These are phyloP conservation scores for Apiotrichum brassicae DNA, from an alignment of 1,284 basidiomycete species.

Conservation along the genomic window DNA sequence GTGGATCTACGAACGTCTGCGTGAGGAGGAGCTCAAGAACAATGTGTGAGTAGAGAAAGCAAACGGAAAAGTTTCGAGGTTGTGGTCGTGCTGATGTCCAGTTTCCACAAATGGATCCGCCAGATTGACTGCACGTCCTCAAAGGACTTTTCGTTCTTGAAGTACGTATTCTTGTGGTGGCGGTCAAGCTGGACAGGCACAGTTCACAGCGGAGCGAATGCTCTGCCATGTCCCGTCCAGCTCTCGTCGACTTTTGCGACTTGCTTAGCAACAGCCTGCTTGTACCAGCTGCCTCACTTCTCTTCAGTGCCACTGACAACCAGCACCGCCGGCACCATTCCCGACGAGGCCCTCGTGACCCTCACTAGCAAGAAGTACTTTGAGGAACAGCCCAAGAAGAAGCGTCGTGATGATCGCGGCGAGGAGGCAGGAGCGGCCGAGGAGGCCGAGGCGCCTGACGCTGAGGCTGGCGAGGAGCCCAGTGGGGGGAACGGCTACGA, in stretches of 20 bases:
- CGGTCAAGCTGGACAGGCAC: conserved; percentile 1
- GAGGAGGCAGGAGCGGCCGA: conserved; percentile 49
- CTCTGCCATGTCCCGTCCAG: too few relatives aligned
- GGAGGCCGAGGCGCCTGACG: conserved; percentile 52
- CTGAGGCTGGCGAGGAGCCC: too few relatives aligned
- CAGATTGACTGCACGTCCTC: conserved; percentile 35
- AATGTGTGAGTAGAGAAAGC: conserved; percentile 58
- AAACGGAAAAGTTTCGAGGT: neutral
- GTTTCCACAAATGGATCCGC: conserved; percentile 43
- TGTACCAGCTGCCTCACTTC: neutral
- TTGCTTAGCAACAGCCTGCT: neutral
- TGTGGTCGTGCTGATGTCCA: conserved; percentile 4
- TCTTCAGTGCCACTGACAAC: too few relatives aligned
- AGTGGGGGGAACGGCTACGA: conserved; percentile 52
- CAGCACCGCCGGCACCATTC: conserved; percentile 68
- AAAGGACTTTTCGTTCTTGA: conserved; percentile 30
- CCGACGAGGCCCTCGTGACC: conserved; percentile 57
- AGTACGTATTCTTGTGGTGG: conserved; percentile 23
- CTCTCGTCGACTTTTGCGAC: too few relatives aligned
- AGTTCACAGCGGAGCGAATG: conserved; percentile 50
- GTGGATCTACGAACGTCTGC: conserved; percentile 76
- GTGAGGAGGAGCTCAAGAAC: conserved; percentile 69
- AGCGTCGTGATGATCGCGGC: too few relatives aligned
- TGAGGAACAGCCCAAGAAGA: conserved; percentile 51
- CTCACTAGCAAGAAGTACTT: conserved; percentile 52